Conservation (phyloP, 2,329 filamentous ascomycete genomes). For the Verticillium nonalfalfae region DNA sequence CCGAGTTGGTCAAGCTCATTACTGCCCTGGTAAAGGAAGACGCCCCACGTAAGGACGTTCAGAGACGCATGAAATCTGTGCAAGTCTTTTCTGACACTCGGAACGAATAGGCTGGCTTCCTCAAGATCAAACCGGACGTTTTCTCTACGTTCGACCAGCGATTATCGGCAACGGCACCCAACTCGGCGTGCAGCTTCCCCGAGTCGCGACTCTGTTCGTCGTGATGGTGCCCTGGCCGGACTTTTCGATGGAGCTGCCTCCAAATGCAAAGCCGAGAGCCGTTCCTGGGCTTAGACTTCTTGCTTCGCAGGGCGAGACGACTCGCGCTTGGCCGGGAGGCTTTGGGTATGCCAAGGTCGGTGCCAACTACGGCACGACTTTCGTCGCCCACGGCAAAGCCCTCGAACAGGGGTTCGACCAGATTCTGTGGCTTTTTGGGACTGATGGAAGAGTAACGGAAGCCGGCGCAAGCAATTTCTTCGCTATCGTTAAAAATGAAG, state of each 20-base stretch:
- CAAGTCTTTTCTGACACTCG: too few relatives aligned
- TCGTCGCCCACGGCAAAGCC: slow-evolving; percentile 6
- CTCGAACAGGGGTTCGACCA: slow-evolving; percentile 7
- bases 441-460: slow-evolving; percentile 4
- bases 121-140: background rate
- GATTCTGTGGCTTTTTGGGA: slow-evolving; percentile 8
- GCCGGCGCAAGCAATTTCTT: slow-evolving; percentile 5
- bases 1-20: background rate
- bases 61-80: too few relatives aligned
- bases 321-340: slow-evolving; percentile 6
- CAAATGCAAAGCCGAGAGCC: background rate
- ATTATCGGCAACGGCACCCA: background rate
- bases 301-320: background rate
- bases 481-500: background rate
- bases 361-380: slow-evolving; percentile 12
- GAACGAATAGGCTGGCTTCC: background rate
- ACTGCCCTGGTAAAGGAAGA: background rate
- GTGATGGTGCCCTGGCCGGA: slow-evolving; percentile 1
- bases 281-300: background rate
- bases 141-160: background rate
- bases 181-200: background rate
- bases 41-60: background rate
- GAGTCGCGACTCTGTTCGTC: background rate
- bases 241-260: background rate
- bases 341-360: slow-evolving; percentile 6